phyloP scores from a whole-genome alignment of 2,329 filamentous ascomycete genomes.

The Periglandula ipomoeae region DNA sequence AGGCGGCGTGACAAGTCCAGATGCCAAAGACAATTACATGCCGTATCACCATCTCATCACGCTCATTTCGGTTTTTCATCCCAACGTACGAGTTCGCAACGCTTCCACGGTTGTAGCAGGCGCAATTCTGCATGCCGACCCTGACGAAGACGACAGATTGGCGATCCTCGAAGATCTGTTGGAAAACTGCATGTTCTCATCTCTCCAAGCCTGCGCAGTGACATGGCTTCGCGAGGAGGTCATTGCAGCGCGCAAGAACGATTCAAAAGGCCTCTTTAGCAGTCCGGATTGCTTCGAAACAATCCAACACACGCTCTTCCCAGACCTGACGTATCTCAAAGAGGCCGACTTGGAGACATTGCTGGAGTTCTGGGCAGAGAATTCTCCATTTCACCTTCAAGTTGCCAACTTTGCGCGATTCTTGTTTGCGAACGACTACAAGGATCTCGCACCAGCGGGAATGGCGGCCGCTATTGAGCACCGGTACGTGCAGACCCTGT shows the following conservation, averaged over 20 bases:
- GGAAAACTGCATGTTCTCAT: conserved; percentile 55
- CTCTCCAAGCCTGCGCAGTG: conserved; percentile 53
- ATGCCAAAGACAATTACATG: conserved; percentile 40
- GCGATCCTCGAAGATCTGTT: conserved; percentile 55
- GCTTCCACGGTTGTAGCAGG: conserved; percentile 46
- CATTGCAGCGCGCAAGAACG: conserved; percentile 31
- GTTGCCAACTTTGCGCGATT: conserved; percentile 53
- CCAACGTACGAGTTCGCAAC: conserved; percentile 43
- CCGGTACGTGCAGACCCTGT: conserved; percentile 47
- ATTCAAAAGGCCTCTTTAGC: conserved; percentile 33
- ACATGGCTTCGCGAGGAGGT: conserved; percentile 57
- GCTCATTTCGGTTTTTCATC: conserved; percentile 49
- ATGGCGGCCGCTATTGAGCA: conserved; percentile 50
- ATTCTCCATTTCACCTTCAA: conserved; percentile 47
- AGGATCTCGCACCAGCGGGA: conserved; percentile 41
- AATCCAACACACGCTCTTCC: conserved; percentile 54
- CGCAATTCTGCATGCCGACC: conserved; percentile 46
- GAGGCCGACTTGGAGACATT: conserved; percentile 33
- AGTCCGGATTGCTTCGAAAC: conserved; percentile 46
- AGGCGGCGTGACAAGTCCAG: conserved; percentile 10
- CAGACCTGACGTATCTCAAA: conserved; percentile 39
- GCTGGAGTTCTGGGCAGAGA: conserved; percentile 42
- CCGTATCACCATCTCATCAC: conserved; percentile 51
- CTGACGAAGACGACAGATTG: conserved; percentile 48
- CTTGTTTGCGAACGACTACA: conserved; percentile 36